Evolutionary conservation across 352 stramenopile genomes (phyloP), one percentile per base, ranked within the genome.

Genomic region (Phytophthora gonapodyides): DNA sequence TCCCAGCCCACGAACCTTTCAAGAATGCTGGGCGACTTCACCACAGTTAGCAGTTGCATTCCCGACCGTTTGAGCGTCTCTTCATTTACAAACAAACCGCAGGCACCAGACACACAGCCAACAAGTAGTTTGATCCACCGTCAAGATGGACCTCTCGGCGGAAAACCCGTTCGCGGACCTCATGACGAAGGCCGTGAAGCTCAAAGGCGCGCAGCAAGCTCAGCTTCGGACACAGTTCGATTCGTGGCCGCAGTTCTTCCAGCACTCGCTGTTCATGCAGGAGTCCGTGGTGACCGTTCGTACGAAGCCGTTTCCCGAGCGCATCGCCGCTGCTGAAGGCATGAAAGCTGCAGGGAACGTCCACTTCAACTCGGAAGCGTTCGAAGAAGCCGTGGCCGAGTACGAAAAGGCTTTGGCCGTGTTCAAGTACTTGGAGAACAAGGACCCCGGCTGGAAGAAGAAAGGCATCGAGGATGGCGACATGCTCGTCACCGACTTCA

Each of bases 221-320:
- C 80, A 92, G 46, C 61, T 95, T 16, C 86, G 84, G 3, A 86
- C 79, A 5, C 49, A 74, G 16, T 93, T 82, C 47, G 86, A 93
- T 52, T 74, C 80, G 30, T 95, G 84, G 86, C 82, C 86, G 33
- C 79, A 88, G 59, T 93, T 92, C 60, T 91, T 95, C 35, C 86
- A 95, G 73, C 84, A 93, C 56, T 93, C 86, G 15, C 78, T 95
- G 62, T 95, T 95, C 54, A 93, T 95, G 82, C 79, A 92, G 47
- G 80, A 93, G 24, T 90, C 77, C 0, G 82, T 93, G 12, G 64
- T 73, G 12, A 74, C 59, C 0, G 65, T 80, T 16, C 82, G 82
- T 3, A 21, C 41, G 12, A 73, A 82, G 8, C 24, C 68, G 13
- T 89, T 92, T 58, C 15, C 48, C 4, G 82, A 89, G 46, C 79